Percentiles rank a stretch among this genome's conserved stretches.
phyloP scores from a whole-genome alignment of 2,329 filamentous ascomycete genomes.

The Colletotrichum cordylinicola region DNA sequence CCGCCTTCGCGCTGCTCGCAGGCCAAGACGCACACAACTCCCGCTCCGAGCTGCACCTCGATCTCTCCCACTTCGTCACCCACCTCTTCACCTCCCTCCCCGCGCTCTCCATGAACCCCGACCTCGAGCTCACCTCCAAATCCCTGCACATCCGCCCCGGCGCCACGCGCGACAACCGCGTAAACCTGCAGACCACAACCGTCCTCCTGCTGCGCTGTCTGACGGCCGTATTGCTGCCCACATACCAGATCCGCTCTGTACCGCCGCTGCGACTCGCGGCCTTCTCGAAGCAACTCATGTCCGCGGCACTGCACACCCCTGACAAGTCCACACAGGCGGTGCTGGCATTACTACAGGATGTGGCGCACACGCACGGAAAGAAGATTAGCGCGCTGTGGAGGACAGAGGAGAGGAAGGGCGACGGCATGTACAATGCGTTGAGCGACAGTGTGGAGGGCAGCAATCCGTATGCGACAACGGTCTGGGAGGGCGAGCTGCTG shows the following conservation, averaged over 20 bases:
- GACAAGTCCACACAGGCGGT: slow-evolving; percentile 88
- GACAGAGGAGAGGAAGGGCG: slow-evolving; percentile 90
- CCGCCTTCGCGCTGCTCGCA: slow-evolving; percentile 93
- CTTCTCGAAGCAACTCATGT: slow-evolving; percentile 91
- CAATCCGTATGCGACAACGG: slow-evolving; percentile 87
- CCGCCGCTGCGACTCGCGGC: slow-evolving; percentile 87
- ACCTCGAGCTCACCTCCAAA: slow-evolving; percentile 82
- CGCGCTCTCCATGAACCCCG: slow-evolving; percentile 78
- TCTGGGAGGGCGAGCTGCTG: slow-evolving; percentile 93
- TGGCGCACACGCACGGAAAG: slow-evolving; percentile 80
- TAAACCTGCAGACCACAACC: slow-evolving; percentile 95
- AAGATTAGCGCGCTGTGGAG: slow-evolving; percentile 91
- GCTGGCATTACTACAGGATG: slow-evolving; percentile 76
- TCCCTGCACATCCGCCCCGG: slow-evolving; percentile 67
- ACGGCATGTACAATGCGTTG: slow-evolving; percentile 82
- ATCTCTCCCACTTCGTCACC: slow-evolving; percentile 93
- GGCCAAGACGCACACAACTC: slow-evolving; percentile 92
- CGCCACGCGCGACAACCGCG: slow-evolving; percentile 48
- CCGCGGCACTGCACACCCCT: slow-evolving; percentile 81
- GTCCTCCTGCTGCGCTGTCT: slow-evolving; percentile 90
- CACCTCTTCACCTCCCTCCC: slow-evolving; percentile 90
- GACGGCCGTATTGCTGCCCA: slow-evolving; percentile 79
- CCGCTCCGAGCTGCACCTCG: slow-evolving; percentile 80
- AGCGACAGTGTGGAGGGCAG: slow-evolving; percentile 79
- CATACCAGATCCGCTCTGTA: slow-evolving; percentile 73